phyloP scores from a whole-genome alignment of 768 basidiomycete genomes.

The Suillus bovinus region DNA sequence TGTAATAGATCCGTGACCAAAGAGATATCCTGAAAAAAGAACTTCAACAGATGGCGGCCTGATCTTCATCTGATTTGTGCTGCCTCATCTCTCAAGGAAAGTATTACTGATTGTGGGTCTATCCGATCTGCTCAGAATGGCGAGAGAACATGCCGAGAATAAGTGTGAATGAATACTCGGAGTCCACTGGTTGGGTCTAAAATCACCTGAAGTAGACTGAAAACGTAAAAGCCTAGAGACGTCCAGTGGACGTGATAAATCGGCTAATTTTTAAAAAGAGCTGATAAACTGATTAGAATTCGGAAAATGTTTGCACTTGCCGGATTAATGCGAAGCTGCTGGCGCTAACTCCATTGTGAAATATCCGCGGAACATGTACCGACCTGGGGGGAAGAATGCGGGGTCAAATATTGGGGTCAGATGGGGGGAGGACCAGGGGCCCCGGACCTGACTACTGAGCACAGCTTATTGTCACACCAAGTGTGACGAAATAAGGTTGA shows the following conservation, averaged over 20 bases:
- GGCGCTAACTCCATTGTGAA: not conserved
- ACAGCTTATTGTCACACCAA: not conserved
- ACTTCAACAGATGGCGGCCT: conserved; percentile 27
- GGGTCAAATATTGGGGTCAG: conserved; percentile 9
- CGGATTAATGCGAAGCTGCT: not conserved
- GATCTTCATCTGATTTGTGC: conserved; percentile 31
- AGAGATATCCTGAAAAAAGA: conserved; percentile 45
- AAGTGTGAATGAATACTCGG: conserved; percentile 6
- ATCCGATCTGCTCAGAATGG: conserved; percentile 23
- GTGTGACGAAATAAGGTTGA: conserved; percentile 14
- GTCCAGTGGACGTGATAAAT: conserved; percentile 2
- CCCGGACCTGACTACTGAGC: not conserved
- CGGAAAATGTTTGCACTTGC: not conserved
- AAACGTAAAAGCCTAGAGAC: conserved; percentile 15
- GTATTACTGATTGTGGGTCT: conserved; percentile 28
- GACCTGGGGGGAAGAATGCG: conserved; percentile 5
- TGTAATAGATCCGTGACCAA: conserved; percentile 52
- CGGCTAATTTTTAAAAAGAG: not conserved
- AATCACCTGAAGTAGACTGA: conserved; percentile 15
- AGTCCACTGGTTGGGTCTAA: conserved; percentile 1
- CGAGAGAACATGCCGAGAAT: conserved; percentile 10
- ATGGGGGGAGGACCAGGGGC: not conserved
- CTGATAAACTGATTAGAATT: not conserved
- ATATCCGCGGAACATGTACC: not conserved
- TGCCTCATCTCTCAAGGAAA: conserved; percentile 10